Percentiles rank a stretch among this genome's conserved stretches.
phyloP scores from a whole-genome alignment of 495 filamentous ascomycete species.

The Aspergillus homomorphus region DNA sequence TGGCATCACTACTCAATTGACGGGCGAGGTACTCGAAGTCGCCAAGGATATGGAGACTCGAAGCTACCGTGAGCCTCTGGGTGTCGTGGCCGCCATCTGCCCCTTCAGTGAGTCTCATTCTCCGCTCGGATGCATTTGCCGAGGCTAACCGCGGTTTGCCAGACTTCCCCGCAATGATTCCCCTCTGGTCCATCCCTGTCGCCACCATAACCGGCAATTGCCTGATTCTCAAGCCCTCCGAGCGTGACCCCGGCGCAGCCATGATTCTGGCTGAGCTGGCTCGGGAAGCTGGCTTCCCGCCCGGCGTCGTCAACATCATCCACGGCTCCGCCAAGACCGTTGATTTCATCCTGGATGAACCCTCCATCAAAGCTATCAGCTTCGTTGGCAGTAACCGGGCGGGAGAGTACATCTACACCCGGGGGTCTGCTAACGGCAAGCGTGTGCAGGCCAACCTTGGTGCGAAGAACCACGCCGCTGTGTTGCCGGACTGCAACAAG shows the following conservation, averaged over 20 bases:
- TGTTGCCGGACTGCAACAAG: conserved; percentile 96
- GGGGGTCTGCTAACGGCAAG: conserved; percentile 87
- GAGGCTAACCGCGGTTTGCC: conserved; percentile 2
- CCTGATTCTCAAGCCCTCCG: conserved; percentile 92
- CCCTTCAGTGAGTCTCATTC: conserved; percentile 79
- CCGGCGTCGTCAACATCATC: conserved; percentile 91
- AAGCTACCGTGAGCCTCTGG: conserved; percentile 87
- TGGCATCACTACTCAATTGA: conserved; percentile 88
- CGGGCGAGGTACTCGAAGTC: conserved; percentile 93
- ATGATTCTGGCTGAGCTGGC: conserved; percentile 97
- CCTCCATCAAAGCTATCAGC: conserved; percentile 94
- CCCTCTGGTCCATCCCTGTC: conserved; percentile 93
- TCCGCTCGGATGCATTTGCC: neutral
- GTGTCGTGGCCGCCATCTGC: conserved; percentile 95
- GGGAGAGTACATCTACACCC: conserved; percentile 92
- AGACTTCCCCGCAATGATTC: conserved; percentile 99
- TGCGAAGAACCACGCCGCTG: conserved; percentile 96
- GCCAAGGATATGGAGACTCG: conserved; percentile 99
- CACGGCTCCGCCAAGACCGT: conserved; percentile 90
- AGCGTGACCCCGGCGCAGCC: conserved; percentile 94
- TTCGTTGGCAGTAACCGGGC: conserved; percentile 97
- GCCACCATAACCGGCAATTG: conserved; percentile 95
- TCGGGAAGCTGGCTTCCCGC: conserved; percentile 87
- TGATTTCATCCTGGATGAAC: conserved; percentile 96
- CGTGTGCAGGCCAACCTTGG: conserved; percentile 97